Evolutionary conservation across 306 rosid species (phyloP), one percentile per base, ranked within the genome.

Genomic region (Quercus wislizeni): DNA sequence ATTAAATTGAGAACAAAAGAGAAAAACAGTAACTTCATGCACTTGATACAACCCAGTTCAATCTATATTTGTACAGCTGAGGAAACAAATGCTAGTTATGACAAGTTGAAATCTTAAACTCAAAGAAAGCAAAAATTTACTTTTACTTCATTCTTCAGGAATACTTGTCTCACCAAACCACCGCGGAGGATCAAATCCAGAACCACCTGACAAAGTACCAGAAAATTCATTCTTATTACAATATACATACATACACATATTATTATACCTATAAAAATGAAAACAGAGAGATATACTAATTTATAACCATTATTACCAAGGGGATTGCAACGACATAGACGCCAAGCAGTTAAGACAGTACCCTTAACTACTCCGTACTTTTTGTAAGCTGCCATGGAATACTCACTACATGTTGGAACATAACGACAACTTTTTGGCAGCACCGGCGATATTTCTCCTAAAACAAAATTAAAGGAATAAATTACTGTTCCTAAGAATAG

Each of bases 351-450:
- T 91, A 94, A 85, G 71, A 88, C 62, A 0, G 93, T 85, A 35
- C 99, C 99, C 88, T 90, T 92, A 52, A 77, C 79, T 74, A 88
- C 68, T 55, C 99, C 99, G 69, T 94, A 91, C 71, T 85, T 91
- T 91, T 92, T 90, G 89, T 92, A 94, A 77, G 99, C 99, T 85
- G 90, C 87, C 97, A 94, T 94, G 55, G 97, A 91, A 84, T 94
- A 94, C 90, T 92, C 97, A 69, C 98, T 94, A 75, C 98, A 94
- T 2, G 91, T 87, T 43, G 98, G 98, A 55, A 94, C 59, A 55
- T 83, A 94, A 4, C 97, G 94, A 81, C 98, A 92, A 69, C 98
- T 94, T 4, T 83, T 88, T 1, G 93, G 97, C 87, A 94, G 79
- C 65, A 91, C 52, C 17, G 98, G 98, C 14, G 98, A 94, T 81